Conservation (phyloP, 805 yeast species). For the Candida ficus region DNA sequence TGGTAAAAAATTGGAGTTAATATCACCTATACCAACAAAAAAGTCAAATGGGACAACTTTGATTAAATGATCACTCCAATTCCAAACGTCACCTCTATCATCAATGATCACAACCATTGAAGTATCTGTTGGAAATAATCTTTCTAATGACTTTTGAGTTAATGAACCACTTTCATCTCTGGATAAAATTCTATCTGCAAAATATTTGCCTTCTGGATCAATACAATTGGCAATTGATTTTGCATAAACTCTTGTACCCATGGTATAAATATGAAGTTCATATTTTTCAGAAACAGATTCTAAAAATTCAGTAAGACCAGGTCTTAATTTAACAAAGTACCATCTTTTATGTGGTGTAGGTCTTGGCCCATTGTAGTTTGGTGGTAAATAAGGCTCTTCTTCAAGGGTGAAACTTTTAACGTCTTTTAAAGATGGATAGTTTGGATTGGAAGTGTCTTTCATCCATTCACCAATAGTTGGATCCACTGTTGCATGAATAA, state of each 20-base stretch:
- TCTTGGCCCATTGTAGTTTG: slow-evolving; percentile 54
- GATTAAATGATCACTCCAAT: slow-evolving; percentile 87
- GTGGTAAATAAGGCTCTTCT: slow-evolving; percentile 62
- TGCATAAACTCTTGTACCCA: slow-evolving; percentile 97
- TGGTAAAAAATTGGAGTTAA: slow-evolving; percentile 88
- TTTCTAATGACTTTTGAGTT: slow-evolving; percentile 79
- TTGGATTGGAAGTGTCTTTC: slow-evolving; percentile 77
- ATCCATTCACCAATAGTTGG: slow-evolving; percentile 98
- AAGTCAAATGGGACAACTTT: slow-evolving; percentile 95
- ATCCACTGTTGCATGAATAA: slow-evolving; percentile 96
- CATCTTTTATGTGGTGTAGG: slow-evolving; percentile 55
- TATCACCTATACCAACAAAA: slow-evolving; percentile 96
- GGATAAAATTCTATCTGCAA: slow-evolving; percentile 87
- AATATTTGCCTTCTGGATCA: slow-evolving; percentile 81
- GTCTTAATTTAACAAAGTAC: slow-evolving; percentile 91
- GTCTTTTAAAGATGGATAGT: slow-evolving; percentile 78
- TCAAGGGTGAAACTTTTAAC: slow-evolving; percentile 72
- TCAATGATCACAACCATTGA: slow-evolving; percentile 95
- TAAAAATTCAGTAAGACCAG: slow-evolving; percentile 76
- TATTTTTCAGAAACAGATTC: slow-evolving; percentile 56
- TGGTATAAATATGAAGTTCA: slow-evolving; percentile 93
- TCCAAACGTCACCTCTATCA: slow-evolving; percentile 98
- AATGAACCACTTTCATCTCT: slow-evolving; percentile 93
- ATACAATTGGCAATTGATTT: slow-evolving; percentile 82
- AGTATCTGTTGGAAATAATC: slow-evolving; percentile 93